Evolutionary conservation across 2,329 filamentous ascomycete species (phyloP), one percentile per base, ranked within the genome.

Genomic region (Monosporascus sp.): DNA sequence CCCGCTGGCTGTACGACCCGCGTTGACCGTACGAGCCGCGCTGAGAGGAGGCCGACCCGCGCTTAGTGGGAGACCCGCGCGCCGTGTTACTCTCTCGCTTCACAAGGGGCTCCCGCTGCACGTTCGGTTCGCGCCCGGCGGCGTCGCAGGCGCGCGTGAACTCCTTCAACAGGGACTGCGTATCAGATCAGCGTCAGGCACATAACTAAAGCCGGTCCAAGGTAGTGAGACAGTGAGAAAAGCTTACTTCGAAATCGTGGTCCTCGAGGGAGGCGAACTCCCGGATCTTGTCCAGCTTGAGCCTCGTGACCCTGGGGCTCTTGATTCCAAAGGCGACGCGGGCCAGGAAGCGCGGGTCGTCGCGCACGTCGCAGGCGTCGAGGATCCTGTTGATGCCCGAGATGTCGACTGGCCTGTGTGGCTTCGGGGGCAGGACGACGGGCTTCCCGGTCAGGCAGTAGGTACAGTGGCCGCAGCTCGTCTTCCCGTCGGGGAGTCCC

Each of bases 241-340:
- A 49, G 60, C 71, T 51, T 61, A 80, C 76, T 60, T 71, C 67
- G 46, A 84, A 85, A 34, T 79, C 73, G 52, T 83, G 79, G 53
- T 82, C 73, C 26, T 73, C 76, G 70, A 85, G 73, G 4, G 76
- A 81, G 46, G 75, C 76, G 61, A 83, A 85, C 0, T 78, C 71
- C 0, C 55, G 36, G 7, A 64, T 64, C 49, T 69, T 77, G 14
- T 74, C 69, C 34, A 85, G 58, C 61, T 76, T 80, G 50, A 82
- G 63, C 38, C 70, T 65, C 5, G 67, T 73, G 1, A 83, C 73
- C 1, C 82, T 68, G 0, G 83, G 84, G 58, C 81, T 86, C 45
- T 71, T 73, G 61, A 86, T 85, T 0, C 84, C 84, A 62, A 85
- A 86, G 0, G 82, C 83, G 4, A 86, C 68, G 20, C 79, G 73